Conservation (phyloP, 176 grass and related monocot species). For the Zoysia pacifica region DNA sequence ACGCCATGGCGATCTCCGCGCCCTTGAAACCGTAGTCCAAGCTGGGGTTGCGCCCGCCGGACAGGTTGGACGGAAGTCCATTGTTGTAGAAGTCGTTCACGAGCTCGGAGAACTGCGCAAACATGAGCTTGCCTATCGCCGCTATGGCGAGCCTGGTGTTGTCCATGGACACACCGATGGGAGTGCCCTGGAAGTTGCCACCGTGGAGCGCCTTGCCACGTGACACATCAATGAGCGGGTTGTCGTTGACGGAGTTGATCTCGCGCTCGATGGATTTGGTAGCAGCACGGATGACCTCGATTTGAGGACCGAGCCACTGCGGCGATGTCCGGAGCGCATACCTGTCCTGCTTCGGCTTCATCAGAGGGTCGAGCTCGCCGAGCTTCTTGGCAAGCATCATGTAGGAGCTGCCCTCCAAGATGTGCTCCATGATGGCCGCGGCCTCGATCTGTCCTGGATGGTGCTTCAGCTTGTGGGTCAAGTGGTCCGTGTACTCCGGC, state of each 20-base stretch:
- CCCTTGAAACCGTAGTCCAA: conserved; percentile 96
- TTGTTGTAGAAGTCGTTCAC: conserved; percentile 96
- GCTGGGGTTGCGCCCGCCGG: conserved; percentile 82
- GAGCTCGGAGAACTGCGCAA: conserved; percentile 90
- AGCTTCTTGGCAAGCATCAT: conserved; percentile 69
- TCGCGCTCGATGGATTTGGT: conserved; percentile 79
- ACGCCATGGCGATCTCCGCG: conserved; percentile 86
- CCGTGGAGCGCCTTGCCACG: conserved; percentile 82
- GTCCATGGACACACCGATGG: conserved; percentile 95
- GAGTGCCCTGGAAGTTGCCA: conserved; percentile 93
- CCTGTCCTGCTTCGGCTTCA: conserved; percentile 94
- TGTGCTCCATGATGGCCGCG: conserved; percentile 86
- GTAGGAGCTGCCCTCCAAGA: conserved; percentile 81
- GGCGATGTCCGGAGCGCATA: conserved; percentile 94
- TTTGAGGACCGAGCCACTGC: conserved; percentile 87
- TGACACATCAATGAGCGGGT: conserved; percentile 88
- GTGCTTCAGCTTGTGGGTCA: conserved; percentile 91
- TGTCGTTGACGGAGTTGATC: conserved; percentile 94
- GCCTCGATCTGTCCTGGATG: conserved; percentile 94
- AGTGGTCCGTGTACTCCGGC: conserved; percentile 82
- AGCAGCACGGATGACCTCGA: conserved; percentile 79
- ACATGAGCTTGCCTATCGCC: conserved; percentile 94
- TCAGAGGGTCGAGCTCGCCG: conserved; percentile 68
- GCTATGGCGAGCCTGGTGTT: conserved; percentile 84
- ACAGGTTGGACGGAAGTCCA: conserved; percentile 78